Evolutionary conservation across 2,329 filamentous ascomycete species (phyloP).

Genomic region (Penicillium digitatum): DNA sequence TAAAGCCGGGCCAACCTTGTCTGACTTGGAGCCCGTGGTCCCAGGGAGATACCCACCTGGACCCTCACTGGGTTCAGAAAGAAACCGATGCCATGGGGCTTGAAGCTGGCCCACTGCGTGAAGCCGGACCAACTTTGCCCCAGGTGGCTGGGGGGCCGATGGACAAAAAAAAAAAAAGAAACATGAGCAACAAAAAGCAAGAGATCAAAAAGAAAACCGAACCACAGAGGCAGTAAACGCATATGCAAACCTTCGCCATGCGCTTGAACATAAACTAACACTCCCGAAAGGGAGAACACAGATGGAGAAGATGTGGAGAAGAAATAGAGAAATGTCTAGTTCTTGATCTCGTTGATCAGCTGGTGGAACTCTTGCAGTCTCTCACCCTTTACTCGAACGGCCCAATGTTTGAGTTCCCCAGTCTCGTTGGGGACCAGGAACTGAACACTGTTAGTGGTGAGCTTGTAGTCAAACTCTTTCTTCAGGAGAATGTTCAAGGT

Average conservation of each 20-base stretch:
- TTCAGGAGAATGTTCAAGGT: constrained; percentile 67
- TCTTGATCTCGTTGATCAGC: constrained; percentile 19
- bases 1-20: background rate
- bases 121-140: background rate
- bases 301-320: background rate
- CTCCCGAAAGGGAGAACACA: background rate
- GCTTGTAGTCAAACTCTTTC: constrained; percentile 59
- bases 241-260: constrained; percentile 7
- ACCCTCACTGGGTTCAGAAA: background rate
- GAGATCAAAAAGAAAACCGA: background rate
- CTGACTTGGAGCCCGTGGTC: background rate
- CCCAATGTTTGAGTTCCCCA: constrained; percentile 64
- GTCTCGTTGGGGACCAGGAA: constrained; percentile 52
- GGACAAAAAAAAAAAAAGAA: background rate
- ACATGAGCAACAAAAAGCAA: background rate
- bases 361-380: constrained; percentile 10
- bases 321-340: constrained; percentile 7
- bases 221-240: background rate
- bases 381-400: constrained; percentile 60
- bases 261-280: constrained; percentile 9
- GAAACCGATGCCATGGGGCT: background rate
- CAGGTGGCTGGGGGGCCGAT: background rate
- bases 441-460: constrained; percentile 46
- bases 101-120: background rate
- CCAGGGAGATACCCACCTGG: background rate